Percentiles rank a stretch among this genome's conserved stretches.
Conservation (phyloP, 331 rosid species). For the Acacia concinna region DNA sequence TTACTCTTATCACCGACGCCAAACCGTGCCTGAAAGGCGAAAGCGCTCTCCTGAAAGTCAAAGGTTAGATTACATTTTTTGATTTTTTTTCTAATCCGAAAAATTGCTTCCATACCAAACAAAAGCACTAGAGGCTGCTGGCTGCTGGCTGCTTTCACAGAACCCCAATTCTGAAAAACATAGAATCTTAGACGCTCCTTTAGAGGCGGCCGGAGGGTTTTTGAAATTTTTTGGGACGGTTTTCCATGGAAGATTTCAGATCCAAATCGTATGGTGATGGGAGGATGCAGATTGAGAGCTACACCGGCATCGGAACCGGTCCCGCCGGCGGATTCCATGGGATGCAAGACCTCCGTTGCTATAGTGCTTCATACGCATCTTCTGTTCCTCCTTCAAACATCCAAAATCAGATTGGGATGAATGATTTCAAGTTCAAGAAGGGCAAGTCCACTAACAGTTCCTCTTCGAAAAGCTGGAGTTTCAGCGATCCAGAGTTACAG, state of each 20-base stretch:
- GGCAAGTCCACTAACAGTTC: conserved; percentile 74
- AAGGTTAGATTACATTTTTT: conserved; percentile 1
- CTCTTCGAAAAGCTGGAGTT: conserved; percentile 68
- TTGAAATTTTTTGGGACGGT: neutral
- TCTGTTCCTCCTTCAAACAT: conserved; percentile 57
- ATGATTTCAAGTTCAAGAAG: conserved; percentile 67
- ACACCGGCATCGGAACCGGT: conserved; percentile 35
- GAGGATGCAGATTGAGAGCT: conserved; percentile 54
- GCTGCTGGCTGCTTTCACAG: neutral
- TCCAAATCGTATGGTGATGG: conserved; percentile 73
- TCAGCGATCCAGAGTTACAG: conserved; percentile 87
- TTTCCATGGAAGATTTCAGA: conserved; percentile 82
- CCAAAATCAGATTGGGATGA: conserved; percentile 43
- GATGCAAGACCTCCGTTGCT: conserved; percentile 77
- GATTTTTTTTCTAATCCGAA: neutral
- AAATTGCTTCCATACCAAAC: neutral
- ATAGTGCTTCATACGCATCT: conserved; percentile 90
- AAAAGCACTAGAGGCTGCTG: neutral
- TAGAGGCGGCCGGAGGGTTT: neutral
- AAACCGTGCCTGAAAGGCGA: conserved; percentile 18
- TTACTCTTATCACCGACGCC: conserved; percentile 34
- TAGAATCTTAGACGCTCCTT: conserved; percentile 7
- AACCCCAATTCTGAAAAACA: conserved; percentile 21
- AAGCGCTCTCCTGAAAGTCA: conserved; percentile 31
- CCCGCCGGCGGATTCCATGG: conserved; percentile 32